phyloP scores from a whole-genome alignment of 2,329 filamentous ascomycete genomes.

The Aureobasidium sp. region DNA sequence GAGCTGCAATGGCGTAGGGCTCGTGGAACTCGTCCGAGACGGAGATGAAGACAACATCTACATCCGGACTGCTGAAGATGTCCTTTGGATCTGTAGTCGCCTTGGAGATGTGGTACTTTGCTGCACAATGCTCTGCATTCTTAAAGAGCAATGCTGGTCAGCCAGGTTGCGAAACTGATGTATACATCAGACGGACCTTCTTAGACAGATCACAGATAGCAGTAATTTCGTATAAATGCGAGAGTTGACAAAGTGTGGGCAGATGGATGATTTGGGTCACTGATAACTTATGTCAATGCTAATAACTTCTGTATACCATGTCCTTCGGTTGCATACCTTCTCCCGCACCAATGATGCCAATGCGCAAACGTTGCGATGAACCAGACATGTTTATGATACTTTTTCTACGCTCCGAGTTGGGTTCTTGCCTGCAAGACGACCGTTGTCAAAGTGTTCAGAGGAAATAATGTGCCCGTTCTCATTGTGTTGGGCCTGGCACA shows the following conservation, averaged over 20 bases:
- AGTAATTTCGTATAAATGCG: slow-evolving; percentile 39
- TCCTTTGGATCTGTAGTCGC: slow-evolving; percentile 35
- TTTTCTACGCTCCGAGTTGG: neutral
- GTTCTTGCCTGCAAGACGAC: neutral
- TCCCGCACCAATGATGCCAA: slow-evolving; percentile 44
- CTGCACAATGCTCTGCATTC: slow-evolving; percentile 32
- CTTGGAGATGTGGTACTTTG: slow-evolving; percentile 29
- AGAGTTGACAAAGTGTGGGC: slow-evolving; percentile 41
- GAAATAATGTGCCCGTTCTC: neutral
- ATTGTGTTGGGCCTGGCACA: neutral
- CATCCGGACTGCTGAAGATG: slow-evolving; percentile 37
- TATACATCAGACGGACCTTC: slow-evolving; percentile 22
- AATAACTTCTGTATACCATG: neutral
- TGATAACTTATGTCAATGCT: neutral
- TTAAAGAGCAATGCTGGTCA: slow-evolving; percentile 9
- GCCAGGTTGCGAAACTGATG: neutral
- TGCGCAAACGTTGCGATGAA: slow-evolving; percentile 20
- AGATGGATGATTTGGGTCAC: slow-evolving; percentile 49
- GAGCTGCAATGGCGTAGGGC: slow-evolving; percentile 44
- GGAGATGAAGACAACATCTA: slow-evolving; percentile 50
- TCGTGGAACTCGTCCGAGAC: slow-evolving; percentile 51
- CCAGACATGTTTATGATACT: neutral
- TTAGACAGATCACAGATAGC: slow-evolving; percentile 46
- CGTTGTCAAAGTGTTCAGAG: neutral
- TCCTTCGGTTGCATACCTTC: slow-evolving; percentile 24